phyloP scores from a whole-genome alignment of 306 rosid species.

The Rosa chinensis region DNA sequence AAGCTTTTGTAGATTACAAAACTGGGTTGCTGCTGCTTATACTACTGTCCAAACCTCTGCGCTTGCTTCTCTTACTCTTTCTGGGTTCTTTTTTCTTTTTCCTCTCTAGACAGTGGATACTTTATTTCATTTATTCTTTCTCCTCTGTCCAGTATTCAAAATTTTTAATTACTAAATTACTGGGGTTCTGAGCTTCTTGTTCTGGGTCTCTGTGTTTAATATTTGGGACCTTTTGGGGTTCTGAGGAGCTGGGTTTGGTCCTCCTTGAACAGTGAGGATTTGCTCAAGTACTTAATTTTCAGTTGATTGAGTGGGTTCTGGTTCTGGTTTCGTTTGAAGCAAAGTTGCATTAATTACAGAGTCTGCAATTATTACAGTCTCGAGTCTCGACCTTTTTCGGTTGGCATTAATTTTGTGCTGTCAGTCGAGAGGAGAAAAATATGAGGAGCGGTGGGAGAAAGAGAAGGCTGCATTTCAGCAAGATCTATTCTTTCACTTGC shows the following conservation, averaged over 20 bases:
- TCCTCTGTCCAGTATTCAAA: not conserved
- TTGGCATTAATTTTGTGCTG: slow-evolving; percentile 11
- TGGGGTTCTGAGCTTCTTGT: slow-evolving; percentile 22
- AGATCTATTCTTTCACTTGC: slow-evolving; percentile 79
- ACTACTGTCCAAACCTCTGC: slow-evolving; percentile 23
- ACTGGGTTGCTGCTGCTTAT: slow-evolving; percentile 20
- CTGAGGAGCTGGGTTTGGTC: slow-evolving; percentile 17
- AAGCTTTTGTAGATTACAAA: slow-evolving; percentile 14
- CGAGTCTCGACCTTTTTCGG: not conserved
- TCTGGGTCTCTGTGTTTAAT: slow-evolving; percentile 26
- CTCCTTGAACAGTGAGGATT: slow-evolving; percentile 13
- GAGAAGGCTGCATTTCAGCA: slow-evolving; percentile 68
- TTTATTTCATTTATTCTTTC: not conserved
- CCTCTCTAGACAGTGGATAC: not conserved
- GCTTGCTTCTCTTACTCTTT: slow-evolving; percentile 23
- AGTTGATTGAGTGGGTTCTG: not conserved
- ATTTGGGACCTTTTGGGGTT: slow-evolving; percentile 28
- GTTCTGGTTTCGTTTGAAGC: not conserved
- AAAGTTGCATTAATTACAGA: not conserved
- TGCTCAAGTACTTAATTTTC: not conserved
- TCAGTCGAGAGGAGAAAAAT: not conserved
- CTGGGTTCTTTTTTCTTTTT: not conserved
- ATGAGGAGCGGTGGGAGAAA: slow-evolving; percentile 54
- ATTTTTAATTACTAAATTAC: slow-evolving; percentile 1
- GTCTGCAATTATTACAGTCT: slow-evolving; percentile 6